Evolutionary conservation across 2,329 filamentous ascomycete genomes (phyloP).

Genomic region (Verticillium isaacii): DNA sequence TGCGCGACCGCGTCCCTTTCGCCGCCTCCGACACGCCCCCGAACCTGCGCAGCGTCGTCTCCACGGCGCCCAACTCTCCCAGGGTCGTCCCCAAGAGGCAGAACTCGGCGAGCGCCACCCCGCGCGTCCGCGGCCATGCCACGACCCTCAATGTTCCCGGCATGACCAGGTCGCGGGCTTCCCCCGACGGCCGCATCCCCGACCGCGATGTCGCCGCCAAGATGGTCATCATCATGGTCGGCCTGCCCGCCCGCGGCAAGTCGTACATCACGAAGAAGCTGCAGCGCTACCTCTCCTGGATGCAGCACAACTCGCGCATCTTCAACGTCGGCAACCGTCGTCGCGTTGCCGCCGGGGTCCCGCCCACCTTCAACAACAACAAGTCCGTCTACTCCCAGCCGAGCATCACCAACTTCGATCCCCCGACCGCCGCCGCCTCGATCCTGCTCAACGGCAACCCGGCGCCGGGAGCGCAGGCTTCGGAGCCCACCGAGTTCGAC

Average conservation of each 20-base stretch:
- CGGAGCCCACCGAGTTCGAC: constrained; percentile 21
- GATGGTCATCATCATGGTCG: constrained; percentile 97
- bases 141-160: constrained; percentile 97
- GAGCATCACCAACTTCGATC: constrained; percentile 25
- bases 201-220: constrained; percentile 93
- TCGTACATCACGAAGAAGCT: constrained; percentile 99
- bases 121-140: constrained; percentile 73
- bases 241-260: constrained; percentile 89
- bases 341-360: constrained; percentile 67
- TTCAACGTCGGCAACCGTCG: constrained; percentile 96
- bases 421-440: constrained; percentile 49
- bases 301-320: constrained; percentile 91
- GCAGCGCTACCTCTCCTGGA: constrained; percentile 90
- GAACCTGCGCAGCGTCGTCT: constrained; percentile 51
- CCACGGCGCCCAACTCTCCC: constrained; percentile 54
- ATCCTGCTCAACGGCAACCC: constrained; percentile 53
- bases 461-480: constrained; percentile 33
- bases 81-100: constrained; percentile 62
- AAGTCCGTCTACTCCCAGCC: constrained; percentile 37
- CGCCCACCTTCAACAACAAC: constrained; percentile 20
- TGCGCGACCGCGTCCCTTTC: constrained; percentile 19
- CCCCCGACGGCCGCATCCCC: constrained; percentile 90
- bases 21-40: constrained; percentile 43
- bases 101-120: constrained; percentile 73
- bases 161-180: constrained; percentile 91